Percentiles rank a stretch among this genome's conserved stretches.
Evolutionary conservation across 345 rosid genomes (phyloP).

Genomic region (Turnera subulata): DNA sequence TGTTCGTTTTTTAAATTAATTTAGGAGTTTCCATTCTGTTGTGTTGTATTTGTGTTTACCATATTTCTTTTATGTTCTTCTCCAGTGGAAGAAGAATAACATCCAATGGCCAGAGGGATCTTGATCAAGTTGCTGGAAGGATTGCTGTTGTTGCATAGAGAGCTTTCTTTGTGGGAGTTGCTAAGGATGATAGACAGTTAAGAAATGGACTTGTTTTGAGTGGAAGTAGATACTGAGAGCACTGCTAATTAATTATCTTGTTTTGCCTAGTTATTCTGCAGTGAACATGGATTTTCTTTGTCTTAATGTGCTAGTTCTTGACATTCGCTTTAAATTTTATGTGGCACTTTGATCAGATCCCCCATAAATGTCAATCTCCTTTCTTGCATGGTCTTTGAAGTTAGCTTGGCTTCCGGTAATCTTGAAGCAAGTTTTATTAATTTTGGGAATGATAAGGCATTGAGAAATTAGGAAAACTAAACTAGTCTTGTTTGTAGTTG

Average conservation of each 20-base stretch:
- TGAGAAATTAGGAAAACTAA: no score
- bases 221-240: conserved; percentile 4
- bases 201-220: conserved; percentile 7
- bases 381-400: no score
- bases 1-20: no score
- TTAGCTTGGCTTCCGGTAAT: no score
- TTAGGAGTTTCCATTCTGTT: neutral
- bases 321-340: no score
- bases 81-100: conserved; percentile 81
- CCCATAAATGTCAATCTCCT: no score
- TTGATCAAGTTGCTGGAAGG: conserved; percentile 89
- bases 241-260: neutral
- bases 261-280: neutral
- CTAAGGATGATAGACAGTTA: neutral
- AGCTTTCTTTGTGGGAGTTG: neutral
- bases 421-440: no score
- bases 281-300: neutral
- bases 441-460: no score
- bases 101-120: conserved; percentile 80
- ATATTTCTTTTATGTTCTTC: neutral
- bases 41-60: neutral
- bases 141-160: conserved; percentile 28
- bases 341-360: no score
- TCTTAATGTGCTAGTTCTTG: neutral
- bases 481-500: no score